A percentile compares a stretch with the other conserved stretches of the same genome.
These are phyloP conservation scores for Nothomitra cinnamomea DNA, from an alignment of 2,329 filamentous ascomycete species.

Conservation along the genomic window DNA sequence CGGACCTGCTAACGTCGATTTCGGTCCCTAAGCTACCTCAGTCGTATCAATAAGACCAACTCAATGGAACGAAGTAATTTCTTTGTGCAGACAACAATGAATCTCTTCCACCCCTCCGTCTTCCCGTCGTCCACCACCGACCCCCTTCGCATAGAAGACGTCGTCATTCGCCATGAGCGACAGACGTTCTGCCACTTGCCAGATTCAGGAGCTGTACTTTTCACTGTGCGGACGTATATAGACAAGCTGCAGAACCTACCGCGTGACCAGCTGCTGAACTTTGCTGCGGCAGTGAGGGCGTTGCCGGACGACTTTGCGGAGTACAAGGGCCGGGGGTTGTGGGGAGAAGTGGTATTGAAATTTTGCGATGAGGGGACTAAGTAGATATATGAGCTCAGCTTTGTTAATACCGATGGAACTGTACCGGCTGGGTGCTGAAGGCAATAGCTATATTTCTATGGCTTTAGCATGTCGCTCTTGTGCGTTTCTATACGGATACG, in stretches of 20 bases:
- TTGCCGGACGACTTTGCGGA: not conserved
- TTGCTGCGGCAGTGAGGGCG: not conserved
- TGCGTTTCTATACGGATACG: too few species aligned
- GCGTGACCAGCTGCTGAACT: not conserved
- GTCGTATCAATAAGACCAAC: not conserved
- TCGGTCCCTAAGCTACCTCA: not conserved
- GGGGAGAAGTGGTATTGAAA: conserved; percentile 4
- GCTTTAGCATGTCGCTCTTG: too few species aligned
- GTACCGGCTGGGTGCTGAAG: too few species aligned
- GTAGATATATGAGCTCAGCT: not conserved
- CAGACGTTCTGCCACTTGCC: not conserved
- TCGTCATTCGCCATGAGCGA: not conserved
- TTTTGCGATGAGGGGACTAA: not conserved
- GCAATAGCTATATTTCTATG: too few species aligned
- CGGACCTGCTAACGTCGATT: not conserved
- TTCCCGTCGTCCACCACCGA: not conserved
- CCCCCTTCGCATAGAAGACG: not conserved
- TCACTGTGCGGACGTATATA: not conserved
- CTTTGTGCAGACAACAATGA: not conserved
- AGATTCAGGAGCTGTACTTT: not conserved
- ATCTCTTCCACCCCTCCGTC: not conserved
- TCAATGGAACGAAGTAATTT: not conserved
- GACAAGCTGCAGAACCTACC: not conserved
- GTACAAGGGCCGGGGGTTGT: not conserved
- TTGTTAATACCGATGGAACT: too few species aligned